These are phyloP conservation scores for Dryadomyces quercivorus DNA, from an alignment of 2,329 filamentous ascomycete species.

Conservation along the genomic window DNA sequence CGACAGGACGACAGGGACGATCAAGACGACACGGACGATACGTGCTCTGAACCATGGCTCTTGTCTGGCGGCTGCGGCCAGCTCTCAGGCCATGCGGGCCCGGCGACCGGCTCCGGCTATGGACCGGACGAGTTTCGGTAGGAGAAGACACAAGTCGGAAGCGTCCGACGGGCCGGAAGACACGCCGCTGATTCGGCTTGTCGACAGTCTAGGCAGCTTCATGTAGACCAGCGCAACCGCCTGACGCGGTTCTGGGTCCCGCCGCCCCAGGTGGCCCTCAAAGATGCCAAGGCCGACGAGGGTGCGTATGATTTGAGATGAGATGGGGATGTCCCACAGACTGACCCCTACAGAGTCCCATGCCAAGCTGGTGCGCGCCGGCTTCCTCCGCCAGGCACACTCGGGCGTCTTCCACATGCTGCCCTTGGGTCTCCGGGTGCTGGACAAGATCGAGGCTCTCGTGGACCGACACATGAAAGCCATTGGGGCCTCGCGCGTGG, in stretches of 20 bases:
- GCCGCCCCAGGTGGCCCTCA: constrained; percentile 42
- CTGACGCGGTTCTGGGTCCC: constrained; percentile 72
- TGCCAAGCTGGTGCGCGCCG: constrained; percentile 55
- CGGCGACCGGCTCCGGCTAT: background rate
- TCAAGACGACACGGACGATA: too few species aligned
- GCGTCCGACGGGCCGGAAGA: background rate
- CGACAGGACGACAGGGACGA: too few species aligned
- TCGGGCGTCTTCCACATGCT: constrained; percentile 87
- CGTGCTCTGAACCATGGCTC: constrained; percentile 3
- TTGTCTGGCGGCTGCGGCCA: background rate
- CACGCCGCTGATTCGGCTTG: background rate
- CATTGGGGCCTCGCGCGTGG: constrained; percentile 71
- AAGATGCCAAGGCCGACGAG: constrained; percentile 44
- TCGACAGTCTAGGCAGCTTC: constrained; percentile 7
- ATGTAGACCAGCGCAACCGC: constrained; percentile 23
- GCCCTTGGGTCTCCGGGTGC: constrained; percentile 74
- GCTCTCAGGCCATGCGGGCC: background rate
- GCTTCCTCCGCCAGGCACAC: constrained; percentile 66
- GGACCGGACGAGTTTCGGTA: background rate
- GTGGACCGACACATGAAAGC: constrained; percentile 83
- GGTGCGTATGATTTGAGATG: constrained; percentile 23
- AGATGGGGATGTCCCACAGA: too few species aligned
- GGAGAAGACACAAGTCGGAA: background rate
- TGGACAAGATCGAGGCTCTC: constrained; percentile 73
- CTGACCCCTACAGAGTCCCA: constrained; percentile 49